Percentiles rank a stretch among this genome's conserved stretches.
Evolutionary conservation across 495 filamentous ascomycete species (phyloP).

Genomic region (Hypoxylon subgilvum): DNA sequence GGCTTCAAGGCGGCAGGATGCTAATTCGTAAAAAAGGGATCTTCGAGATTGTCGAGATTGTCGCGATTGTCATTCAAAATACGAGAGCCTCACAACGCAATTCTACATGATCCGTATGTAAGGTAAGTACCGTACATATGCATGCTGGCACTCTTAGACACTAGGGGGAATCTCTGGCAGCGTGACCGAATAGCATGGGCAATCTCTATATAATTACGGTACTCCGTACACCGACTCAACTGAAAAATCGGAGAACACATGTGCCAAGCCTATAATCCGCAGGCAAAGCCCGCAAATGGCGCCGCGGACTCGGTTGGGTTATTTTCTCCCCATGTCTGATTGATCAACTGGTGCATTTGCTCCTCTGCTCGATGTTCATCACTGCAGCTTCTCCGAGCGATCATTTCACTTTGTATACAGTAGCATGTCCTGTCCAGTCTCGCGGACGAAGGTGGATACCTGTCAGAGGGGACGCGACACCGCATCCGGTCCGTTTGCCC

Average conservation of each 20-base stretch:
- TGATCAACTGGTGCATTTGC: constrained; percentile 32
- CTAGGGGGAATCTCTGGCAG: too few relatives aligned
- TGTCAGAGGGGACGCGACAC: constrained; percentile 24
- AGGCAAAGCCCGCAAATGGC: constrained; percentile 12
- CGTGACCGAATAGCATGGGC: too few relatives aligned
- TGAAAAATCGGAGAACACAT: constrained; percentile 27
- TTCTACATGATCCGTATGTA: constrained; percentile 1
- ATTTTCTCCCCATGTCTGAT: constrained; percentile 24
- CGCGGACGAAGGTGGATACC: constrained; percentile 28
- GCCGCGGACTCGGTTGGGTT: constrained; percentile 27
- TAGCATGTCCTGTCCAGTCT: too few relatives aligned
- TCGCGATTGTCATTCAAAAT: constrained; percentile 36
- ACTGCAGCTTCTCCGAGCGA: constrained; percentile 25
- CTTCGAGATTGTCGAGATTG: constrained; percentile 27
- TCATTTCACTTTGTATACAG: constrained; percentile 25
- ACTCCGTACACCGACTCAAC: constrained; percentile 34
- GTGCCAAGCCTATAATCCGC: constrained; percentile 37
- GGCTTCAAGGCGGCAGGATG: constrained; percentile 3
- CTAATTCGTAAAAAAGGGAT: constrained; percentile 7
- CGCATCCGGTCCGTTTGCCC: constrained; percentile 38
- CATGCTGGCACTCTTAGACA: background rate
- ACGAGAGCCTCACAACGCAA: constrained; percentile 34
- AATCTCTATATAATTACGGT: too few relatives aligned
- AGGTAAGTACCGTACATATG: background rate
- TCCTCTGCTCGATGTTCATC: constrained; percentile 20